Conservation (phyloP, 176 grass and related monocot species). For the Ensete glaucum region DNA sequence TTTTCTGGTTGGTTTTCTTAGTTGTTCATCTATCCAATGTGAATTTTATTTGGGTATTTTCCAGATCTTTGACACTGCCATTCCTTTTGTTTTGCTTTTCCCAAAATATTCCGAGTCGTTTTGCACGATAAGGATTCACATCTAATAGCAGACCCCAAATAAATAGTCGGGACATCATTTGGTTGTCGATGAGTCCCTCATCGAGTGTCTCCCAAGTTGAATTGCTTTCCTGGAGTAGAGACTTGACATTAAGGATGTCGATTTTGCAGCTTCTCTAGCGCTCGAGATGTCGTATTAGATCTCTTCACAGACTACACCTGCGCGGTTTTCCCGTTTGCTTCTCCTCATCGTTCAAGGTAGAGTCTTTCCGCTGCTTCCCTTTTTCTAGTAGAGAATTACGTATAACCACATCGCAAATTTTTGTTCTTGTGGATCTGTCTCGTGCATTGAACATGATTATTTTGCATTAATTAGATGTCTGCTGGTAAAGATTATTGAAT, state of each 20-base stretch:
- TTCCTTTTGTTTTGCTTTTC: not conserved
- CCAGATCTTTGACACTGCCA: not conserved
- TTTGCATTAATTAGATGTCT: not conserved
- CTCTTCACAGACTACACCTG: not conserved
- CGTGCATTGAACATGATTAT: not conserved
- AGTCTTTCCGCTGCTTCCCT: not conserved
- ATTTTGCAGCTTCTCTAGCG: not conserved
- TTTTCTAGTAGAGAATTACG: no score
- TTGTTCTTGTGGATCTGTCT: not conserved
- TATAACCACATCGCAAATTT: no score
- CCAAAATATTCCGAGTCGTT: not conserved
- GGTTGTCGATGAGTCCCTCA: not conserved
- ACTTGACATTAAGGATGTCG: not conserved
- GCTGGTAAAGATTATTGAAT: not conserved
- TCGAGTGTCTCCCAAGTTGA: not conserved
- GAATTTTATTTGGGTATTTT: not conserved
- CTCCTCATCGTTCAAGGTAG: not conserved
- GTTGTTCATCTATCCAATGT: not conserved
- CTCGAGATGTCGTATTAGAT: not conserved
- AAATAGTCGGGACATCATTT: no score
- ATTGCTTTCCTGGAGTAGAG: not conserved
- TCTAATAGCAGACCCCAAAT: not conserved
- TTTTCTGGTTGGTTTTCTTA: not conserved
- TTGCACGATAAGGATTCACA: not conserved
- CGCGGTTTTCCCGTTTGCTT: not conserved